Conservation (phyloP, 805 yeast genomes). For the Torulaspora quercuum region DNA sequence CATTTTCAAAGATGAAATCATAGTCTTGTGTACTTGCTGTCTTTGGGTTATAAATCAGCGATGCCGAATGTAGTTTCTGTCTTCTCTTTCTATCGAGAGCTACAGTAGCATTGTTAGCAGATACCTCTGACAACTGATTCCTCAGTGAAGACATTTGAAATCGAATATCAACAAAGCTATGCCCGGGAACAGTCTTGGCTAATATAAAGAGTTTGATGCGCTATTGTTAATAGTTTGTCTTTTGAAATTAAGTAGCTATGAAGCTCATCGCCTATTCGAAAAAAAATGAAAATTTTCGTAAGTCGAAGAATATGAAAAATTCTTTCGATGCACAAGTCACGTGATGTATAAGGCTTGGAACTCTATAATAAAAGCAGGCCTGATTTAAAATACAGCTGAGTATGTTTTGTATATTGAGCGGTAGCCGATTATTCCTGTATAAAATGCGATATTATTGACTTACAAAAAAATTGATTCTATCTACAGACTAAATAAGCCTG, state of each 20-base stretch:
- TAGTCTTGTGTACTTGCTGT: constrained; percentile 94
- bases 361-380: too few relatives aligned
- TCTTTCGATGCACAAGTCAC: too few relatives aligned
- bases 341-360: too few relatives aligned
- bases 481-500: constrained; percentile 79
- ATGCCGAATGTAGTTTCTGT: constrained; percentile 82
- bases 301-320: constrained; percentile 3
- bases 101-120: constrained; percentile 60
- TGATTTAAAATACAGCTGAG: too few relatives aligned
- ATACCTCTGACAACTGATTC: constrained; percentile 72
- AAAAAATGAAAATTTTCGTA: constrained; percentile 6
- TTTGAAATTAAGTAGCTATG: too few relatives aligned
- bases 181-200: neutral
- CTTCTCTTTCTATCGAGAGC: constrained; percentile 83
- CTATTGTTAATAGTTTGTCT: neutral
- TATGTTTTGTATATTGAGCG: too few relatives aligned
- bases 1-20: constrained; percentile 69
- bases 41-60: constrained; percentile 79
- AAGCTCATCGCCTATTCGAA: constrained; percentile 20
- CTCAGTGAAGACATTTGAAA: constrained; percentile 63
- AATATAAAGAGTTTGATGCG: neutral
- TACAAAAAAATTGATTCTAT: too few relatives aligned
- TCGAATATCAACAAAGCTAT: constrained; percentile 1
- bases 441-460: neutral
- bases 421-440: too few relatives aligned